Evolutionary conservation across 257 asterid genomes (phyloP).

Genomic region (Asclepias syriaca): DNA sequence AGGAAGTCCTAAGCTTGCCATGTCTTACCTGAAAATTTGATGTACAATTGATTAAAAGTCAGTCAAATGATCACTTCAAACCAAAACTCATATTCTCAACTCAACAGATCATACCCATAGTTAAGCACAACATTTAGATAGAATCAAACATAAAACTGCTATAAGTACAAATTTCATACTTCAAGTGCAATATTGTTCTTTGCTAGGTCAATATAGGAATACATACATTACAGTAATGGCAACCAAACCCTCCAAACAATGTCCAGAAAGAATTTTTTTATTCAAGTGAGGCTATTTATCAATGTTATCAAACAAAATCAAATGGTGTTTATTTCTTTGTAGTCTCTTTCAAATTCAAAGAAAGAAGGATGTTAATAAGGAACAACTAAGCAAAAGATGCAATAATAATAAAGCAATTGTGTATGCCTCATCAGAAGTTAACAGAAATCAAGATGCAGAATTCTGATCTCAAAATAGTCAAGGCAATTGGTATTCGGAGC

Average conservation of each 20-base stretch:
- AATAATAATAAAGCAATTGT: background rate
- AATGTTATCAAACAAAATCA: background rate
- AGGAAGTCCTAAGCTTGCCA: constrained; percentile 60
- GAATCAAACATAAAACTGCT: background rate
- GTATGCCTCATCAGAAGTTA: constrained; percentile 15
- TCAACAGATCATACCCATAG: no score
- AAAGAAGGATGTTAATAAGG: background rate
- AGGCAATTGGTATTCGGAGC: constrained; percentile 28
- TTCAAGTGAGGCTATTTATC: background rate
- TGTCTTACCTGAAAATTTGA: constrained; percentile 41
- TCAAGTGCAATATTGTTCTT: no score
- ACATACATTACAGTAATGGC: background rate
- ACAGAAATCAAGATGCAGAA: constrained; percentile 12
- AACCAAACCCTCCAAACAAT: background rate
- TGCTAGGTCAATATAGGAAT: background rate
- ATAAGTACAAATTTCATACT: background rate
- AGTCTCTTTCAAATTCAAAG: background rate
- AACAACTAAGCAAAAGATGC: background rate
- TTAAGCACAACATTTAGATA: no score
- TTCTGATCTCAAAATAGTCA: constrained; percentile 19
- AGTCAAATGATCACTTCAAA: no score
- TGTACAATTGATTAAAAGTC: background rate
- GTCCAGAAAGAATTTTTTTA: background rate
- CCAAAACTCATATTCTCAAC: background rate
- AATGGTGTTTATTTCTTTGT: background rate